Evolutionary conservation across 1,139 yeast genomes (phyloP).

Genomic region (Blastobotrys raffinosifermentans): DNA sequence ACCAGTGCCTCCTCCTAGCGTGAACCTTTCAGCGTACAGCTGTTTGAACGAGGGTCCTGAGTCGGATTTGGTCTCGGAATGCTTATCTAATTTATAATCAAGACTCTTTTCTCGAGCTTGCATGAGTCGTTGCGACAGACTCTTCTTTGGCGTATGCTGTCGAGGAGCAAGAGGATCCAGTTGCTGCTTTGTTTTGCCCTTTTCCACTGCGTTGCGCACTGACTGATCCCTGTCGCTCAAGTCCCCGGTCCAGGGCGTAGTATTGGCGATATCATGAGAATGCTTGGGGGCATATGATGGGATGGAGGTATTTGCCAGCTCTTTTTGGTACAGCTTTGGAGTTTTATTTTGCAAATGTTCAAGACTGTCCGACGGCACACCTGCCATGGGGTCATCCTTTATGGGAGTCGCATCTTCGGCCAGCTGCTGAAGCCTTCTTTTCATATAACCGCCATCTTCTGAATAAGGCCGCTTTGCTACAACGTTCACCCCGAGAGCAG

Average conservation of each 20-base stretch:
- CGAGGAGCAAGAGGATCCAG: constrained; percentile 14
- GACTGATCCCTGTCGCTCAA: constrained; percentile 33
- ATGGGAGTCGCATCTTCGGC: constrained; percentile 39
- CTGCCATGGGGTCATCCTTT: constrained; percentile 32
- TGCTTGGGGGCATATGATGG: constrained; percentile 46
- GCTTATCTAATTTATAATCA: constrained; percentile 53
- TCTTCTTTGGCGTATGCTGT: constrained; percentile 12
- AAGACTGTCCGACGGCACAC: too few relatives aligned
- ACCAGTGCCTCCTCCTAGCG: constrained; percentile 54
- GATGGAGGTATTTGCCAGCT: constrained; percentile 36
- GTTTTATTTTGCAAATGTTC: too few relatives aligned
- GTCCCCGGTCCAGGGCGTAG: constrained; percentile 64
- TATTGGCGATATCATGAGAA: constrained; percentile 48
- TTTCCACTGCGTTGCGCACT: constrained; percentile 9
- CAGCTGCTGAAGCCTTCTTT: constrained; percentile 35
- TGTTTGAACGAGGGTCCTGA: constrained; percentile 49
- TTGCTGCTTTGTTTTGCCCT: constrained; percentile 4
- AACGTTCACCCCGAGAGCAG: neutral
- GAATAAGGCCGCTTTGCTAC: constrained; percentile 5
- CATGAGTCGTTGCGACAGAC: constrained; percentile 40
- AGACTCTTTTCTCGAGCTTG: constrained; percentile 60
- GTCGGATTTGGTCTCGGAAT: constrained; percentile 17
- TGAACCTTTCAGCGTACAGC: constrained; percentile 54
- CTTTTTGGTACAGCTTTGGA: constrained; percentile 33
- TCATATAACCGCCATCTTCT: constrained; percentile 33